Evolutionary conservation across 768 basidiomycete genomes (phyloP).

Genomic region (Fistulinella prunicolor): DNA sequence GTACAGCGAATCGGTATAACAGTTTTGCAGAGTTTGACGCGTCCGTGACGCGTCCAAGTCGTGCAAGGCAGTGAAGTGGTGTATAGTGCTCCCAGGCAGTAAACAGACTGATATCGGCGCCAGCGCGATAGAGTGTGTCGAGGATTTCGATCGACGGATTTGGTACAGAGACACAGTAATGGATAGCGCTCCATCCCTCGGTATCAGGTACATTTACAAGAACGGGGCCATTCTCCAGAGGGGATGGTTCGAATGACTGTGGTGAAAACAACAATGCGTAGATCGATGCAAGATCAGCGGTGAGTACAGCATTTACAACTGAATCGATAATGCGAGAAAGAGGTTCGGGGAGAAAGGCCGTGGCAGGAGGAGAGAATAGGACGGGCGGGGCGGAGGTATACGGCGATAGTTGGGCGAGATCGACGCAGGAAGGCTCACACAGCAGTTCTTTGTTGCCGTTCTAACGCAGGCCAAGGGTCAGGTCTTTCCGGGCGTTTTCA

Average conservation of each 20-base stretch:
- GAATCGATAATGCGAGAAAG: constrained; percentile 45
- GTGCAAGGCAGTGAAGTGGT: constrained; percentile 65
- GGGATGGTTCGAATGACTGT: constrained; percentile 42
- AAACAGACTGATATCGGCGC: constrained; percentile 71
- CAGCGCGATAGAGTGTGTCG: constrained; percentile 71
- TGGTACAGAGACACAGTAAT: constrained; percentile 58
- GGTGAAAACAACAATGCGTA: constrained; percentile 56
- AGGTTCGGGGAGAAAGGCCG: constrained; percentile 39
- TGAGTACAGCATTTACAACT: constrained; percentile 52
- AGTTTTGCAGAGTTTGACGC: constrained; percentile 35
- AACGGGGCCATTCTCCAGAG: constrained; percentile 36
- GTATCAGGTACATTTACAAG: constrained; percentile 69
- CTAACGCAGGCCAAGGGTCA: constrained; percentile 16
- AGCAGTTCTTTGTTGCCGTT: constrained; percentile 32
- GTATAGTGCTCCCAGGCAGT: constrained; percentile 63
- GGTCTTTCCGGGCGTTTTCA: background rate
- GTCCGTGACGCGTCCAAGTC: constrained; percentile 33
- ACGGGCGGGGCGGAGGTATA: constrained; percentile 20
- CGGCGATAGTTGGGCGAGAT: constrained; percentile 27
- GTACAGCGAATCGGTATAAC: constrained; percentile 58
- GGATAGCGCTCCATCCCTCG: constrained; percentile 71
- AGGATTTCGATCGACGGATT: constrained; percentile 59
- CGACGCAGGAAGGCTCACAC: constrained; percentile 22
- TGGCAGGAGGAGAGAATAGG: constrained; percentile 27
- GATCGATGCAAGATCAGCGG: constrained; percentile 48